Conservation (phyloP, 1,284 basidiomycete genomes). For the Pseudozyma sp. region DNA sequence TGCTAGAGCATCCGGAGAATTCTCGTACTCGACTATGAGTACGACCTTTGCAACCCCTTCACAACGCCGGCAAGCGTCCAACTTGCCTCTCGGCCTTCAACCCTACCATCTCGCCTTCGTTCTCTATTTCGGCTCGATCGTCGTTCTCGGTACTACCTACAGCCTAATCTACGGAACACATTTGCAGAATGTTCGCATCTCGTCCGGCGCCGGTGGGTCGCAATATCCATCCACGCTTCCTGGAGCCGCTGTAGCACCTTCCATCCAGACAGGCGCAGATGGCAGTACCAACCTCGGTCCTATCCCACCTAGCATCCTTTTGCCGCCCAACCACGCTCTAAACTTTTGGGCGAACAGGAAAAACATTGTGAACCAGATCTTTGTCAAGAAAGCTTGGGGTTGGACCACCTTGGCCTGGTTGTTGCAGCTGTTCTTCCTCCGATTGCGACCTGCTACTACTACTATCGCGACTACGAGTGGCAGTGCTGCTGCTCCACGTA, state of each 20-base stretch:
- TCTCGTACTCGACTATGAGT: constrained; percentile 9
- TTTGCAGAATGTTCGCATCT: constrained; percentile 47
- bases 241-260: constrained; percentile 32
- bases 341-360: constrained; percentile 76
- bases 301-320: constrained; percentile 72
- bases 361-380: constrained; percentile 84
- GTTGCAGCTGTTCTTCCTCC: constrained; percentile 32
- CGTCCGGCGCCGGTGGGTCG: constrained; percentile 62
- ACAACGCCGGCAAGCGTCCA: constrained; percentile 18
- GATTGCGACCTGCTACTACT: constrained; percentile 22
- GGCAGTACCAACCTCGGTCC: constrained; percentile 75
- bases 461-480: neutral
- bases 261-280: constrained; percentile 60
- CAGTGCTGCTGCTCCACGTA: constrained; percentile 1
- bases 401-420: constrained; percentile 76
- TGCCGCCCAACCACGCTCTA: constrained; percentile 67
- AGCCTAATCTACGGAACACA: constrained; percentile 74
- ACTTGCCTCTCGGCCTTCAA: constrained; percentile 35
- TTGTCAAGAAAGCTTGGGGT: constrained; percentile 91
- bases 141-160: constrained; percentile 74
- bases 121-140: constrained; percentile 69
- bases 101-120: constrained; percentile 53
- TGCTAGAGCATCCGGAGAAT: too few species aligned
- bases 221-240: constrained; percentile 28
- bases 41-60: neutral